Conservation (phyloP, 768 basidiomycete genomes). For the Epithele typhae region DNA sequence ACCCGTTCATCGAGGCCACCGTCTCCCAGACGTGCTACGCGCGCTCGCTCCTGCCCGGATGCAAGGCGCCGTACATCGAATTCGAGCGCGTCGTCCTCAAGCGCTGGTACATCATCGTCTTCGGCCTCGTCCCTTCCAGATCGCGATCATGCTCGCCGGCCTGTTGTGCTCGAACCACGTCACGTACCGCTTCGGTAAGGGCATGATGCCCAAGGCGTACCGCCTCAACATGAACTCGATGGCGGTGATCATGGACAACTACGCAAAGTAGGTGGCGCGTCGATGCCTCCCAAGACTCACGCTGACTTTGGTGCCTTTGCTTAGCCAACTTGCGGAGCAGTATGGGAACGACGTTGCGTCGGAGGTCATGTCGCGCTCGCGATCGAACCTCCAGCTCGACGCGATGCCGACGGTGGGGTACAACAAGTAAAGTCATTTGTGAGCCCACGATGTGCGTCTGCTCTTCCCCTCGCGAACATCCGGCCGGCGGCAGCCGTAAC, state of each 20-base stretch:
- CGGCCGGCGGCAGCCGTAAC: background rate
- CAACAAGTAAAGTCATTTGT: conserved; percentile 21
- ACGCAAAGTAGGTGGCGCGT: conserved; percentile 70
- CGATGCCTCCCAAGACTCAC: too few species aligned
- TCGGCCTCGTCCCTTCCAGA: conserved; percentile 67
- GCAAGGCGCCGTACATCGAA: conserved; percentile 58
- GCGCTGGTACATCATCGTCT: conserved; percentile 63
- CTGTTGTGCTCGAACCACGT: conserved; percentile 79
- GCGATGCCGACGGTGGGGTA: conserved; percentile 27
- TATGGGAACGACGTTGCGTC: conserved; percentile 63
- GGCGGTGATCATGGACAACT: conserved; percentile 83
- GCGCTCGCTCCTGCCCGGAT: conserved; percentile 66
- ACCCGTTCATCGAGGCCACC: conserved; percentile 77
- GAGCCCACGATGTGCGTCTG: background rate
- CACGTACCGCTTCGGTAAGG: conserved; percentile 84
- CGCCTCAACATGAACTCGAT: conserved; percentile 68
- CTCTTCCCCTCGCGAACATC: background rate
- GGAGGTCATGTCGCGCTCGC: conserved; percentile 54
- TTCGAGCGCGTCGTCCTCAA: conserved; percentile 53
- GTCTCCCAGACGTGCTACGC: conserved; percentile 71
- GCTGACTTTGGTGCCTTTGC: conserved; percentile 1
- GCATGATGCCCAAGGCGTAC: conserved; percentile 84
- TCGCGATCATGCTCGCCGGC: conserved; percentile 56
- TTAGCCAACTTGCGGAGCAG: conserved; percentile 69
- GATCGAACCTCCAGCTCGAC: conserved; percentile 44